These are phyloP conservation scores for Phytophthora citricola DNA, from an alignment of 352 stramenopile species.

Conservation along the genomic window DNA sequence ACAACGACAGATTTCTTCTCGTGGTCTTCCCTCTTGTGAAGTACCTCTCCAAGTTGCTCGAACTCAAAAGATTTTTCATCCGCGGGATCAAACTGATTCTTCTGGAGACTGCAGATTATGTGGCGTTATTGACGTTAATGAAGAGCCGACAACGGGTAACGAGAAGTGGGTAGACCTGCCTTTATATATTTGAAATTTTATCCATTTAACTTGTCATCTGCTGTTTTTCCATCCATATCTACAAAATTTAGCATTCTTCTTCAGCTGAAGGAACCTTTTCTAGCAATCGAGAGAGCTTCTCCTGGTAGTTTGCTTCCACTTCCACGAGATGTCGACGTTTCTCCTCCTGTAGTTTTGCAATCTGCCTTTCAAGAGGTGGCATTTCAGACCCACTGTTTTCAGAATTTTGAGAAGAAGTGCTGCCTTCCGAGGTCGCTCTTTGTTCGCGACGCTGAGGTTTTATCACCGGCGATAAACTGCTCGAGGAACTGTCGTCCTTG, in stretches of 20 bases:
- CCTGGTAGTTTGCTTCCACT: constrained; percentile 51
- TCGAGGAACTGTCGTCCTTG: constrained; percentile 2
- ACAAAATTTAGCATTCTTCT: constrained; percentile 1
- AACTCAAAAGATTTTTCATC: no score
- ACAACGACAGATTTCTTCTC: no score
- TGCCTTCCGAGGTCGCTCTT: constrained; percentile 34
- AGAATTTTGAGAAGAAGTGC: constrained; percentile 38
- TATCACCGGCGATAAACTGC: constrained; percentile 12
- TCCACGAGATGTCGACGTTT: constrained; percentile 38
- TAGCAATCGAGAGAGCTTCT: constrained; percentile 30
- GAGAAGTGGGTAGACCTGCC: no score
- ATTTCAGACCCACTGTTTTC: constrained; percentile 20
- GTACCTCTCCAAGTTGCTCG: no score
- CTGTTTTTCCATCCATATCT: no score
- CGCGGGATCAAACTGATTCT: no score
- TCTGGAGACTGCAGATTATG: no score
- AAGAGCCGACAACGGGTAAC: no score
- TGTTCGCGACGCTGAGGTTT: not conserved
- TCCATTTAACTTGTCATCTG: no score
- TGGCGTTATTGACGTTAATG: no score
- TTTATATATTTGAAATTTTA: no score
- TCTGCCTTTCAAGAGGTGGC: constrained; percentile 37
- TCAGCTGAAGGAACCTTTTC: not conserved
- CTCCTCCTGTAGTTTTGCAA: constrained; percentile 43
- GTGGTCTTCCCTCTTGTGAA: no score